Evolutionary conservation across 225 moss, liverwort and hornwort species (phyloP).

Genomic region (Lunularia cruciata): DNA sequence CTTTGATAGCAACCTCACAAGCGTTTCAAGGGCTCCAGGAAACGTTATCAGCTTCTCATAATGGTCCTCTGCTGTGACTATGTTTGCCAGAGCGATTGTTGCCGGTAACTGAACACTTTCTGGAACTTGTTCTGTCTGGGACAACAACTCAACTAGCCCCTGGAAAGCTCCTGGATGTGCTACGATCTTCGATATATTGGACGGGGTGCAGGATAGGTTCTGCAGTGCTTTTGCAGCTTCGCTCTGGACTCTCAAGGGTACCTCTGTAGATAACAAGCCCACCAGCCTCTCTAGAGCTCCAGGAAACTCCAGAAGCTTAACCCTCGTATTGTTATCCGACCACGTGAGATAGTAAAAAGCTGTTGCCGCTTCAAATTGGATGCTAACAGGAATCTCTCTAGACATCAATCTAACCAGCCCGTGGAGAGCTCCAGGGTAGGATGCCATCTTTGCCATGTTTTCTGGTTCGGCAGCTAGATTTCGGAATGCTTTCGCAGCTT

Average conservation of each 20-base stretch:
- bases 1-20: conserved; percentile 14
- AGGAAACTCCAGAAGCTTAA: conserved; percentile 14
- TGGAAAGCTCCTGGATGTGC: conserved; percentile 22
- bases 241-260: conserved; percentile 16
- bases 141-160: conserved; percentile 14
- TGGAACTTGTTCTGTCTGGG: conserved; percentile 1
- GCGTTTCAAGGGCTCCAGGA: conserved; percentile 16
- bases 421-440: conserved; percentile 24
- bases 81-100: conserved; percentile 1
- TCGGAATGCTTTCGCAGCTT: conserved; percentile 22
- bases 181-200: conserved; percentile 15
- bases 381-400: conserved; percentile 12
- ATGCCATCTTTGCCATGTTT: conserved; percentile 20
- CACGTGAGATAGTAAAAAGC: conserved; percentile 15
- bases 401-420: conserved; percentile 21
- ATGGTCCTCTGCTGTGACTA: conserved; percentile 20
- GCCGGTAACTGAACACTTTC: conserved; percentile 21
- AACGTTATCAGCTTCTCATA: conserved; percentile 18
- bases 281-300: conserved; percentile 26
- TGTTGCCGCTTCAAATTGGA: conserved; percentile 19
- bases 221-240: conserved; percentile 22
- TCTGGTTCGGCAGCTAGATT: conserved; percentile 22
- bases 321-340: conserved; percentile 5
- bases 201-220: conserved; percentile 7
- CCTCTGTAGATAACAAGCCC: conserved; percentile 3